A percentile compares a stretch with the other conserved stretches of the same genome.
phyloP scores from a whole-genome alignment of 495 filamentous ascomycete species.

The Chlorociboria aeruginascens region DNA sequence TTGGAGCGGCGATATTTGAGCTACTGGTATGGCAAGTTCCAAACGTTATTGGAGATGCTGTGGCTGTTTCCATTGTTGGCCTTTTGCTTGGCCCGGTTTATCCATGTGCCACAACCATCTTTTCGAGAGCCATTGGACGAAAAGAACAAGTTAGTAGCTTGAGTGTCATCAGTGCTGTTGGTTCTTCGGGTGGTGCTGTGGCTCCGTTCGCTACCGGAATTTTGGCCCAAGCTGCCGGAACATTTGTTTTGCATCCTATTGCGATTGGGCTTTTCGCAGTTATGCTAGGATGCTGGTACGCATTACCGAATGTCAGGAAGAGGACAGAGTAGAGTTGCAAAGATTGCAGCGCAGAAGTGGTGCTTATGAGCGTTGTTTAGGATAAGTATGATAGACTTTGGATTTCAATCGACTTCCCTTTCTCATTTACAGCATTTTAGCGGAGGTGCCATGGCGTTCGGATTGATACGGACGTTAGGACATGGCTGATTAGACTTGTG shows the following conservation, averaged over 20 bases:
- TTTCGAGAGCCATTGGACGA: constrained; percentile 47
- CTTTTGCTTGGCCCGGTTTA: constrained; percentile 68
- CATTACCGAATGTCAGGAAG: constrained; percentile 41
- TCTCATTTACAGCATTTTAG: neutral
- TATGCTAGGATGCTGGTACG: constrained; percentile 58
- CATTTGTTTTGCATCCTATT: constrained; percentile 65
- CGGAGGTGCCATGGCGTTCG: constrained; percentile 7
- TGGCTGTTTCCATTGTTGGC: constrained; percentile 60
- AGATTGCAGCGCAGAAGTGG: too few species aligned
- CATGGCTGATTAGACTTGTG: constrained; percentile 6
- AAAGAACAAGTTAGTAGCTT: constrained; percentile 55
- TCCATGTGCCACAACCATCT: constrained; percentile 57
- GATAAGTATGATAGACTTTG: too few species aligned
- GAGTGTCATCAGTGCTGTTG: constrained; percentile 58
- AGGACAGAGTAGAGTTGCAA: constrained; percentile 30
- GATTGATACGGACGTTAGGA: constrained; percentile 2
- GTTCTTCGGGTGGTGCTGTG: constrained; percentile 61
- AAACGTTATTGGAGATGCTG: constrained; percentile 56
- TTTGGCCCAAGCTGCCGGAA: constrained; percentile 54
- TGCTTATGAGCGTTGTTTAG: too few species aligned
- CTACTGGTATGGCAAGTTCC: constrained; percentile 66
- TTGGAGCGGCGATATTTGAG: constrained; percentile 51
- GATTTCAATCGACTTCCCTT: too few species aligned
- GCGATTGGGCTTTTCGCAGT: constrained; percentile 52
- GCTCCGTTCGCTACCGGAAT: constrained; percentile 66